Percentiles rank a stretch among this genome's conserved stretches.
Conservation (phyloP, 116 monocot species). For the Posidonia oceanica region DNA sequence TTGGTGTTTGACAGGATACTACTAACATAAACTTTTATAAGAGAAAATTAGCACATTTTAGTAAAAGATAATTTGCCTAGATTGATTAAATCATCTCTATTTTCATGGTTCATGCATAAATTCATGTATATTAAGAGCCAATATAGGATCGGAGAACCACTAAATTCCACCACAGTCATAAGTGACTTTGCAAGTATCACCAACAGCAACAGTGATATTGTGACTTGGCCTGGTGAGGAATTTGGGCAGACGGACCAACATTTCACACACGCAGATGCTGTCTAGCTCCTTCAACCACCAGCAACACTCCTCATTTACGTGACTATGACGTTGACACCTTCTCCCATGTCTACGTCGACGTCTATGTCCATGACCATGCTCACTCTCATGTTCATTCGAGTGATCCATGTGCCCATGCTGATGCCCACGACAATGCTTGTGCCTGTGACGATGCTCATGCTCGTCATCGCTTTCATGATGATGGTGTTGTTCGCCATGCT, state of each 20-base stretch:
- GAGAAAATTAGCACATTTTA: too few species aligned
- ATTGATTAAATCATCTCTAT: too few species aligned
- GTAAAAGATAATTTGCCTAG: too few species aligned
- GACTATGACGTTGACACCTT: neutral
- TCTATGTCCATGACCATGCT: neutral
- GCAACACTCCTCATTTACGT: slow-evolving; percentile 45
- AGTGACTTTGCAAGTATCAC: too few species aligned
- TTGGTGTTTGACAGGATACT: too few species aligned
- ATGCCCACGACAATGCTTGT: neutral
- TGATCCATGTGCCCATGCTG: neutral
- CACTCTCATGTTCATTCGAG: neutral
- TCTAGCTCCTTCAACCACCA: slow-evolving; percentile 54
- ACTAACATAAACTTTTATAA: too few species aligned
- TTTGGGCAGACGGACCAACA: slow-evolving; percentile 26
- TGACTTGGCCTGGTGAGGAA: too few species aligned
- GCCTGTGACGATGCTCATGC: neutral
- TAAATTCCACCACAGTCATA: too few species aligned
- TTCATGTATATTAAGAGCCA: too few species aligned
- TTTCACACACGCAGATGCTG: slow-evolving; percentile 41
- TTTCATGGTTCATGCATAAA: too few species aligned
- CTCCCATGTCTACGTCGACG: neutral
- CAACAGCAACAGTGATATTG: too few species aligned
- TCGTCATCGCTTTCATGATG: neutral
- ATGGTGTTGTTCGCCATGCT: neutral
- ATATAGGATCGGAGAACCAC: too few species aligned